Conservation (phyloP, 768 basidiomycete genomes). For the Kwoniella sp. region DNA sequence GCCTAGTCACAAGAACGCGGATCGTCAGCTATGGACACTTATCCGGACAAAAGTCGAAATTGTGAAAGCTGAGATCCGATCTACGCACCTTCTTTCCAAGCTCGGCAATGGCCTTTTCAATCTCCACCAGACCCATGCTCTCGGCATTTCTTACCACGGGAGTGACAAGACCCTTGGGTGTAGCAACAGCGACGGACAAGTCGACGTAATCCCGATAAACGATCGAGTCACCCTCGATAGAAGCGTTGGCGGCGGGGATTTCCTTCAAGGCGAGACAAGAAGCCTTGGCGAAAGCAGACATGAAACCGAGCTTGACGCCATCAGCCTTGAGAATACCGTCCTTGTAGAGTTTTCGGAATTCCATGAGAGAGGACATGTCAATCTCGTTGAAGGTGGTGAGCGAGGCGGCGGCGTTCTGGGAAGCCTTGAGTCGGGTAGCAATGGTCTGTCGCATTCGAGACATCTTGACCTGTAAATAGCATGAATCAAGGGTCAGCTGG, state of each 20-base stretch:
- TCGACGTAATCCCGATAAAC: constrained; percentile 75
- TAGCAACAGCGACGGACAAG: constrained; percentile 92
- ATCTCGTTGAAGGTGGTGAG: constrained; percentile 99
- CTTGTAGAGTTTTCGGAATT: constrained; percentile 92
- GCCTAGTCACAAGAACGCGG: constrained; percentile 59
- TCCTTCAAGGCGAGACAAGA: constrained; percentile 80
- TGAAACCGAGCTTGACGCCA: constrained; percentile 96
- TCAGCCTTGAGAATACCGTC: constrained; percentile 84
- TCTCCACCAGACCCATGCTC: constrained; percentile 78
- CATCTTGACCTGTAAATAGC: constrained; percentile 82
- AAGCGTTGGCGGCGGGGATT: constrained; percentile 90
- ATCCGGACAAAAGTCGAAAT: neutral
- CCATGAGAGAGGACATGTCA: constrained; percentile 95
- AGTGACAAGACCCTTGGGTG: constrained; percentile 95
- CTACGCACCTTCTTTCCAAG: constrained; percentile 74
- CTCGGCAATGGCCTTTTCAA: constrained; percentile 87
- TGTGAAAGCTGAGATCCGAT: neutral
- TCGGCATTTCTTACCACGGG: constrained; percentile 93
- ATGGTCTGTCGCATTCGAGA: constrained; percentile 97
- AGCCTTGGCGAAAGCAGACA: constrained; percentile 94
- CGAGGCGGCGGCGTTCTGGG: constrained; percentile 94
- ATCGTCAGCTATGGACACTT: neutral
- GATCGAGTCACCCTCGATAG: constrained; percentile 85
- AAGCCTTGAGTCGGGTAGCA: constrained; percentile 94
- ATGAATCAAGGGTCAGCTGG: neutral